A percentile compares a stretch with the other conserved stretches of the same genome.
These are phyloP conservation scores for Globisporangium parvum DNA, from an alignment of 352 stramenopile genomes.

Conservation along the genomic window DNA sequence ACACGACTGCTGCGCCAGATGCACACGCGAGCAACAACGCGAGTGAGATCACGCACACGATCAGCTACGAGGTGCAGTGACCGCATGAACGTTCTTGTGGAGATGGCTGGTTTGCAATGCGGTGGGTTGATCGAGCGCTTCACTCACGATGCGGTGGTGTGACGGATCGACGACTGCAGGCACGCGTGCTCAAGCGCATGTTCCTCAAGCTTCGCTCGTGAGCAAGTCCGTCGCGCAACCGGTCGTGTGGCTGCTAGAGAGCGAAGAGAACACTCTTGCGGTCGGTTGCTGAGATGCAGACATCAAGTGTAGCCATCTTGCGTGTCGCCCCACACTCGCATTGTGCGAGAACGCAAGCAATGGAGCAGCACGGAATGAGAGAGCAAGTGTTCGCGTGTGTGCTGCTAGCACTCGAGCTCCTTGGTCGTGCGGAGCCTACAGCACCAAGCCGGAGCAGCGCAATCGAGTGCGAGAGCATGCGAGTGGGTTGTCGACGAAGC, in stretches of 20 bases:
- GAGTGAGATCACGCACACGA: conserved; percentile 67
- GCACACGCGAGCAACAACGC: conserved; percentile 16
- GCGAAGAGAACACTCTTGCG: too few relatives aligned
- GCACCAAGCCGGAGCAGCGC: too few relatives aligned
- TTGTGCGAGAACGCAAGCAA: too few relatives aligned
- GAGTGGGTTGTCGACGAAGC: too few relatives aligned
- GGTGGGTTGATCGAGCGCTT: neutral
- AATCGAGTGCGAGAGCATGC: too few relatives aligned
- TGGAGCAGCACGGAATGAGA: too few relatives aligned
- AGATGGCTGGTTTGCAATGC: neutral
- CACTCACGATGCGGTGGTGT: neutral
- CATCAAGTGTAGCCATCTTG: neutral
- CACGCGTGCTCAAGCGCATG: conserved; percentile 90
- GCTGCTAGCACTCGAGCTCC: too few relatives aligned
- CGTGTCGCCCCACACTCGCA: too few relatives aligned
- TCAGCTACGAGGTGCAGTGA: conserved; percentile 86
- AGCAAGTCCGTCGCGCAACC: neutral
- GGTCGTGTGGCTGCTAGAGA: too few relatives aligned
- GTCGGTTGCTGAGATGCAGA: too few relatives aligned
- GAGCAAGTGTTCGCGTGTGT: too few relatives aligned
- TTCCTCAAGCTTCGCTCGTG: conserved; percentile 90
- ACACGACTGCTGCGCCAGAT: conserved; percentile 67
- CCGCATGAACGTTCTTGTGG: neutral
- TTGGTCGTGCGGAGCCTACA: too few relatives aligned
- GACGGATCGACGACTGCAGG: conserved; percentile 28